Conservation (phyloP, 805 yeast genomes). For the Zygosaccharomyces bisporus region DNA sequence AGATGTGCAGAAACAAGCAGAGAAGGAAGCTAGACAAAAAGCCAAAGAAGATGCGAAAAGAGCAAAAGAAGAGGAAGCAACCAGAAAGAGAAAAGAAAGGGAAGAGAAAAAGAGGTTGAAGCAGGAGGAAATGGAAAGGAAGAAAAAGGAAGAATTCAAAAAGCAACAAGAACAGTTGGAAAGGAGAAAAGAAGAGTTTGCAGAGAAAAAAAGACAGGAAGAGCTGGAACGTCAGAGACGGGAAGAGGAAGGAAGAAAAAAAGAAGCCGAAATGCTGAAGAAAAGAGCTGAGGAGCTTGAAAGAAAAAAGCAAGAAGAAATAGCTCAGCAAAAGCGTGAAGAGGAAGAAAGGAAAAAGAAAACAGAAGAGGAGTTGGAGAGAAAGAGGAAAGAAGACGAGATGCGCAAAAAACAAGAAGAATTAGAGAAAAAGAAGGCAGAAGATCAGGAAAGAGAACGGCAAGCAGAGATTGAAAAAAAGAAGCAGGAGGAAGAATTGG, state of each 20-base stretch:
- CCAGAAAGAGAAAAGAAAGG: conserved; percentile 10
- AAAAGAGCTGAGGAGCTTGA: conserved; percentile 2
- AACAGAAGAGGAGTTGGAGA: conserved; percentile 8
- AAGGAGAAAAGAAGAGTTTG: background rate
- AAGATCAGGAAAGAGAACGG: no score
- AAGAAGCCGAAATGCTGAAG: conserved; percentile 13
- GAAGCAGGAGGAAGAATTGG: conserved; percentile 12
- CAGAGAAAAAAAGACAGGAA: background rate
- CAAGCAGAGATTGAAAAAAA: no score
- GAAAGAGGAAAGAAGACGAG: conserved; percentile 7
- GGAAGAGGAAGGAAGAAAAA: conserved; percentile 11
- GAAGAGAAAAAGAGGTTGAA: conserved; percentile 13
- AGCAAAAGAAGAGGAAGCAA: conserved; percentile 13
- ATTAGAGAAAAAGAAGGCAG: background rate
- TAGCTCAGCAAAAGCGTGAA: conserved; percentile 1
- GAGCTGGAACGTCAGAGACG: background rate
- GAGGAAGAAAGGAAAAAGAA: conserved; percentile 8
- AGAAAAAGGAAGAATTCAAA: background rate
- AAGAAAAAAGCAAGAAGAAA: conserved; percentile 9
- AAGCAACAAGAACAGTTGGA: conserved; percentile 4
- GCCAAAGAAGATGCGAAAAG: conserved; percentile 16
- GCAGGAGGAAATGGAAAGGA: conserved; percentile 3
- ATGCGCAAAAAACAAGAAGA: conserved; percentile 2
- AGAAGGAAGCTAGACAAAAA: conserved; percentile 12
- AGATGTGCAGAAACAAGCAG: conserved; percentile 15